These are phyloP conservation scores for Mortierella sp. DNA, from an alignment of 371 early-diverging fungal species.

Conservation along the genomic window DNA sequence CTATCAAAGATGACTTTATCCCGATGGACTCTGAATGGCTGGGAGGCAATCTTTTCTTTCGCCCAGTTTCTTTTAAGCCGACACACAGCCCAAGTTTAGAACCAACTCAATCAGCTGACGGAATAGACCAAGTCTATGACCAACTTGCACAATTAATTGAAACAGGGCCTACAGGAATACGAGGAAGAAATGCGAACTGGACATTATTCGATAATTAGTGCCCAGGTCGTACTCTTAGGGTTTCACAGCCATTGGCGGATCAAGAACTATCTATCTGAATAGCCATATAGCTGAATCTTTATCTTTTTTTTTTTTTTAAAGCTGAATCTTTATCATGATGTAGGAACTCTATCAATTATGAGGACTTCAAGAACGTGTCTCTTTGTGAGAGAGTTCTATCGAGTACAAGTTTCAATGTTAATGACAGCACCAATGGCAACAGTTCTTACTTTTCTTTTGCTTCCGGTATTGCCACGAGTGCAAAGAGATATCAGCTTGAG, in stretches of 20 bases:
- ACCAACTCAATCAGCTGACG: constrained; percentile 40
- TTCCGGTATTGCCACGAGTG: neutral
- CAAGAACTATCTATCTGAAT: no score
- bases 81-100: constrained; percentile 41
- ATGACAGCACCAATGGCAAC: no score
- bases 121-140: constrained; percentile 50
- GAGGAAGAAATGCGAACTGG: constrained; percentile 62
- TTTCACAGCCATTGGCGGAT: no score
- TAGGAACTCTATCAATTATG: no score
- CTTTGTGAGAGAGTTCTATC: neutral
- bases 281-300: no score
- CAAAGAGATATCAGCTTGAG: no score
- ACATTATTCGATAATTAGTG: no score
- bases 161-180: constrained; percentile 41
- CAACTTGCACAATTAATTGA: constrained; percentile 19
- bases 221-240: no score
- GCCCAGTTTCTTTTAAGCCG: constrained; percentile 52
- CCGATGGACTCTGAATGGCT: constrained; percentile 59
- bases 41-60: constrained; percentile 56
- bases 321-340: no score
- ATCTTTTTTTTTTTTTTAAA: no score
- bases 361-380: neutral
- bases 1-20: constrained; percentile 62
- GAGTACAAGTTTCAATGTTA: neutral
- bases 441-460: neutral